A percentile compares a stretch with the other conserved stretches of the same genome.
These are phyloP conservation scores for Cladosporium velox DNA, from an alignment of 2,329 filamentous ascomycete genomes.

Conservation along the genomic window DNA sequence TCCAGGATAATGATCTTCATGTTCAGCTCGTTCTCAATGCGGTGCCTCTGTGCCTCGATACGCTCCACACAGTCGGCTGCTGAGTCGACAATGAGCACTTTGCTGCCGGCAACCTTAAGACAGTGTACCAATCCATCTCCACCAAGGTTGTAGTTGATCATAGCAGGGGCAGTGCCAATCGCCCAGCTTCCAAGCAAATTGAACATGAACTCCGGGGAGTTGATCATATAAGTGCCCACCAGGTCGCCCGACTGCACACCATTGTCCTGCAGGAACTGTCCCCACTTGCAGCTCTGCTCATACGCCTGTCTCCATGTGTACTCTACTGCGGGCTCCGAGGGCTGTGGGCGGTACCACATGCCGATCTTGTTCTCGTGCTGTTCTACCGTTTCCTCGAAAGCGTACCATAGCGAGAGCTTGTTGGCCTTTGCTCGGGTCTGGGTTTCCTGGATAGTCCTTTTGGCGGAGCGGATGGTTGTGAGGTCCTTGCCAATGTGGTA, in stretches of 20 bases:
- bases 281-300: conserved; percentile 61
- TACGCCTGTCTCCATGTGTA: conserved; percentile 62
- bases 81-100: conserved; percentile 49
- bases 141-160: conserved; percentile 41
- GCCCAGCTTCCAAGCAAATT: conserved; percentile 35
- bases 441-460: conserved; percentile 40
- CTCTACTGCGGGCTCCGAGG: conserved; percentile 28
- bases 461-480: conserved; percentile 46
- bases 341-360: conserved; percentile 67
- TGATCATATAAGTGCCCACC: conserved; percentile 39
- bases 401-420: conserved; percentile 64
- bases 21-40: conserved; percentile 57
- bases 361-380: conserved; percentile 48
- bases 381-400: conserved; percentile 55
- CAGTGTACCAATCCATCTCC: conserved; percentile 40
- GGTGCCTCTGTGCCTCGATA: conserved; percentile 54
- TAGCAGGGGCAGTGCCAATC: conserved; percentile 37
- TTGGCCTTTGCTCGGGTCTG: conserved; percentile 50
- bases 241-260: conserved; percentile 39
- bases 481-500: conserved; percentile 66
- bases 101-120: conserved; percentile 42
- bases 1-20: conserved; percentile 61
- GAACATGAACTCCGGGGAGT: conserved; percentile 41
- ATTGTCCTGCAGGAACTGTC: conserved; percentile 58
- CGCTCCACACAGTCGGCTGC: conserved; percentile 55